phyloP scores from a whole-genome alignment of 345 rosid species.

The Populus alba region DNA sequence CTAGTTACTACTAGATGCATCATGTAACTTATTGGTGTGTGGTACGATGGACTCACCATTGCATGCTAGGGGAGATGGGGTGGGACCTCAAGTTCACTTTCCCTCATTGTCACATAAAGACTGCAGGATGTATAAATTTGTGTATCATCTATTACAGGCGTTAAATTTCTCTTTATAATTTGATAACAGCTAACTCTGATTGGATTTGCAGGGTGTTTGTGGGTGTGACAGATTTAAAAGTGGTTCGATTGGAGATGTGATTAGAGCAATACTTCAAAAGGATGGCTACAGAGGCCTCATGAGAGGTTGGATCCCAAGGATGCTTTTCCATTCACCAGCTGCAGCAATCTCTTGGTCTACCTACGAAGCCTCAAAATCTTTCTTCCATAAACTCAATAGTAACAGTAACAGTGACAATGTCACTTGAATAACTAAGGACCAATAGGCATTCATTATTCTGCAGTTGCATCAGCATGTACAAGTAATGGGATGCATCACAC shows the following conservation, averaged over 20 bases:
- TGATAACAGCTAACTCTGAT: not conserved
- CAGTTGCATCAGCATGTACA: conserved; percentile 16
- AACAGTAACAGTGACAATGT: conserved; percentile 28
- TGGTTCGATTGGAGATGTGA: conserved; percentile 66
- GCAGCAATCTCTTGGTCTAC: conserved; percentile 98
- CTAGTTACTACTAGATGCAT: not conserved
- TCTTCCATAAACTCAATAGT: conserved; percentile 59
- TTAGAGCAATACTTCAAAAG: conserved; percentile 59
- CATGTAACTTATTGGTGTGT: not conserved
- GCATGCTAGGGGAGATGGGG: no score
- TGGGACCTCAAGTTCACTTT: not conserved
- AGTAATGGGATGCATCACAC: conserved; percentile 12
- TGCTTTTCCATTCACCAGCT: conserved; percentile 99
- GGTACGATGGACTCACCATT: not conserved
- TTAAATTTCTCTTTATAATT: conserved; percentile 1
- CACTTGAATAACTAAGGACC: conserved; percentile 35
- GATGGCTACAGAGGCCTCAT: conserved; percentile 84
- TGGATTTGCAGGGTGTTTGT: conserved; percentile 75
- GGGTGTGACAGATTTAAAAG: conserved; percentile 89
- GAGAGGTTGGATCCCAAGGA: conserved; percentile 96
- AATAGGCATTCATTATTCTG: conserved; percentile 10
- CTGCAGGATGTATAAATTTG: not conserved
- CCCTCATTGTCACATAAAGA: not conserved
- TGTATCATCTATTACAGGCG: not conserved
- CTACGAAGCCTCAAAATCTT: conserved; percentile 72